Percentiles rank a stretch among this genome's conserved stretches.
These are phyloP conservation scores for Gremmenia infestans DNA, from an alignment of 2,329 filamentous ascomycete species.

Conservation along the genomic window DNA sequence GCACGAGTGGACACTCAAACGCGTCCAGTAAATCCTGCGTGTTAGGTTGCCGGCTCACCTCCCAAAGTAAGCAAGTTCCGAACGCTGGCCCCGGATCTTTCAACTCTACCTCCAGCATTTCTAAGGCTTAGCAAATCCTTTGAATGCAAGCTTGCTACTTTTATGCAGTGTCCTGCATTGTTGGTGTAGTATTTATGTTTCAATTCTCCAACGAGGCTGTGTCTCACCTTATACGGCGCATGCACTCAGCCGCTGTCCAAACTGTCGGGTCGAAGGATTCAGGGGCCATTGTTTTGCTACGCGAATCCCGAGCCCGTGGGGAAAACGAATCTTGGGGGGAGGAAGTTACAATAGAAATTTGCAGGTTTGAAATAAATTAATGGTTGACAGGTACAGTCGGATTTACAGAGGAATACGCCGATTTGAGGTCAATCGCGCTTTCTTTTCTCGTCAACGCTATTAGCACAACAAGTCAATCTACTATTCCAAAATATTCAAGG, in stretches of 20 bases:
- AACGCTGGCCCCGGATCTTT: background rate
- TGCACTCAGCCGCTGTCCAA: background rate
- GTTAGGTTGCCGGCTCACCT: background rate
- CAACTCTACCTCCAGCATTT: background rate
- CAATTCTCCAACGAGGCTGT: background rate
- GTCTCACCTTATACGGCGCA: background rate
- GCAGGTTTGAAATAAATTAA: background rate
- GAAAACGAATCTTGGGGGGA: background rate
- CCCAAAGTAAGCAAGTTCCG: background rate
- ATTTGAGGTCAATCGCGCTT: no score
- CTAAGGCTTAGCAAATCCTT: background rate
- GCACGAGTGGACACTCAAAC: background rate
- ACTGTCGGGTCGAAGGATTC: background rate
- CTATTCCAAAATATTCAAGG: no score
- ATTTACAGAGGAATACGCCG: no score
- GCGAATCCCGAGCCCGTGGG: background rate
- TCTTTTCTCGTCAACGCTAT: no score
- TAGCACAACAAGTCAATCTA: no score
- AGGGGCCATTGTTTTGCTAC: background rate
- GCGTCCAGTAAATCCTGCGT: background rate
- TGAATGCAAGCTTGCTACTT: background rate
- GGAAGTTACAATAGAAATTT: background rate
- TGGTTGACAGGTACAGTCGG: no score
- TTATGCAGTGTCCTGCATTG: background rate
- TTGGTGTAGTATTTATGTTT: background rate